phyloP scores from a whole-genome alignment of 495 filamentous ascomycete genomes.

The Aspergillus incahuasiensis region DNA sequence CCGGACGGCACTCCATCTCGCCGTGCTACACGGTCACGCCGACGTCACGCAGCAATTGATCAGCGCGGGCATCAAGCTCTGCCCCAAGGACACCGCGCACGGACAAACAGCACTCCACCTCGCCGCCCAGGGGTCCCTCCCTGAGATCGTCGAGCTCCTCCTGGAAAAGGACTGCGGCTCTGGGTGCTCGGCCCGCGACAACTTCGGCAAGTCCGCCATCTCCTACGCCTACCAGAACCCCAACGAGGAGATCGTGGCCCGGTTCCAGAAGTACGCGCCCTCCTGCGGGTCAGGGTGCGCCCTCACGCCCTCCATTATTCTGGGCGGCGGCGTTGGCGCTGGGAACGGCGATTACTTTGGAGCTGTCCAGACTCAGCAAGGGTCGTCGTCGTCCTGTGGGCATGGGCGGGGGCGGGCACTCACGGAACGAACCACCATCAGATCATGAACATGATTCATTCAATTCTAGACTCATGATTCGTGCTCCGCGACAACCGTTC shows the following conservation, averaged over 20 bases:
- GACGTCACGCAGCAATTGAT: not conserved
- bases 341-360: not conserved
- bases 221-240: constrained; percentile 15
- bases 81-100: not conserved
- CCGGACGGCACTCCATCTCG: constrained; percentile 12
- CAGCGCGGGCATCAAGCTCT: not conserved
- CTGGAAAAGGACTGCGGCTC: not conserved
- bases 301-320: constrained; percentile 10
- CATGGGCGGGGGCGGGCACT: not conserved
- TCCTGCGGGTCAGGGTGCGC: constrained; percentile 1
- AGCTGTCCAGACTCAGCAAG: not conserved
- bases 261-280: constrained; percentile 4
- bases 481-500: not conserved
- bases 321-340: not conserved
- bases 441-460: not conserved
- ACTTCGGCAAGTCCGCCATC: constrained; percentile 1
- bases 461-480: too few relatives aligned
- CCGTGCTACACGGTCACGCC: not conserved
- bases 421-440: not conserved
- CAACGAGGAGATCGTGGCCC: not conserved
- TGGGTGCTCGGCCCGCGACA: not conserved
- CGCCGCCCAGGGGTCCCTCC: constrained; percentile 4
- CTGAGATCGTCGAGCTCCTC: constrained; percentile 2
- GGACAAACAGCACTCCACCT: constrained; percentile 12
- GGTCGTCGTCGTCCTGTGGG: not conserved